These are phyloP conservation scores for Antitrichia curtipendula DNA, from an alignment of 225 moss, liverwort and hornwort species.

Conservation along the genomic window DNA sequence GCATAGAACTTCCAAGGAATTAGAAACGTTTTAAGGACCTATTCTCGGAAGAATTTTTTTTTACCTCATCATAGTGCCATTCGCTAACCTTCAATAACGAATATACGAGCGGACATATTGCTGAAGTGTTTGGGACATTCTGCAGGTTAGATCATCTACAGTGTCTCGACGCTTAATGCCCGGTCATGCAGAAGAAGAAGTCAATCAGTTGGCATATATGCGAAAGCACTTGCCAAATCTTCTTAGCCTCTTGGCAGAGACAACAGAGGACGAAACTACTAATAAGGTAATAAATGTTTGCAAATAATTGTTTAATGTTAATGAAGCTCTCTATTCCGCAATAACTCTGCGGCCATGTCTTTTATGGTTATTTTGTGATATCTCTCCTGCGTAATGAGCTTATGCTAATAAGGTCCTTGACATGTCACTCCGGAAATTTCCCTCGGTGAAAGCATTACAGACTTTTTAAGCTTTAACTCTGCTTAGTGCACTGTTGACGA, in stretches of 20 bases:
- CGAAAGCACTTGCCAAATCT: slow-evolving; percentile 73
- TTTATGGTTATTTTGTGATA: background rate
- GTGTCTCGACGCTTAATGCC: slow-evolving; percentile 68
- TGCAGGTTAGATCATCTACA: slow-evolving; percentile 59
- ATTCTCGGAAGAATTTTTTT: background rate
- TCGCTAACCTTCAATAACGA: background rate
- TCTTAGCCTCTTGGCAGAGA: slow-evolving; percentile 67
- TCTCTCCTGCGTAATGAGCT: background rate
- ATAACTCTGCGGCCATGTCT: background rate
- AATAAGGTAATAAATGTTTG: slow-evolving; percentile 42
- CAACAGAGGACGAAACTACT: slow-evolving; percentile 51
- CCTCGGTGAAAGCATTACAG: background rate
- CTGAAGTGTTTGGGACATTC: background rate
- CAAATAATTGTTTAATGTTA: background rate
- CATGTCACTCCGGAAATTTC: background rate
- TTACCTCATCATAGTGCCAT: background rate
- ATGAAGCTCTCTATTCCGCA: background rate
- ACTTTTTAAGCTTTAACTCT: background rate
- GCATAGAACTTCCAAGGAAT: background rate
- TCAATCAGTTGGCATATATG: slow-evolving; percentile 71
- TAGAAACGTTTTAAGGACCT: background rate
- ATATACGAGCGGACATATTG: background rate
- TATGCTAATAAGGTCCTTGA: background rate
- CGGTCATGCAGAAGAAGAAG: slow-evolving; percentile 88
- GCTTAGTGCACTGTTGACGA: background rate